Percentiles rank a stretch among this genome's conserved stretches.
Evolutionary conservation across 1,284 basidiomycete species (phyloP).

Genomic region (Ganoderma leucocontextum): DNA sequence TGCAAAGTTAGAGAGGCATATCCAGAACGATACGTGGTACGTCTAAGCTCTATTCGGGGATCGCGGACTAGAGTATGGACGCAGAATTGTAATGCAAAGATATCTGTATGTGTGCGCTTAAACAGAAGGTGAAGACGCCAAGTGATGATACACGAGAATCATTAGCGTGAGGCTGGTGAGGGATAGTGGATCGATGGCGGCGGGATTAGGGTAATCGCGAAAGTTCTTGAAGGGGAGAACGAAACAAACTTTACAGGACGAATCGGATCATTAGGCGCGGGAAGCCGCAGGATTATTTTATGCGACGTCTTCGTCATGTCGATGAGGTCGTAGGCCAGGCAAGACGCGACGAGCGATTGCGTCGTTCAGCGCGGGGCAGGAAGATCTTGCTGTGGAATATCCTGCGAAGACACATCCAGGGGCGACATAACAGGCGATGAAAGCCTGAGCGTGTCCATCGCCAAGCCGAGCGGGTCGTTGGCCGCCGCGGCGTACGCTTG

Average conservation of each 20-base stretch:
- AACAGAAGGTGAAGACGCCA: not conserved
- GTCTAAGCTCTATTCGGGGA: slow-evolving; percentile 15
- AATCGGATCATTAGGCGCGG: slow-evolving; percentile 22
- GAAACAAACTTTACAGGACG: not conserved
- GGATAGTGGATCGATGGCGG: not conserved
- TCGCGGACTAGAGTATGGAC: not conserved
- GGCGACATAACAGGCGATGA: slow-evolving; percentile 34
- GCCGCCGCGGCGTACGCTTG: slow-evolving; percentile 48
- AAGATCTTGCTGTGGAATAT: slow-evolving; percentile 10
- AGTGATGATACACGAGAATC: not conserved
- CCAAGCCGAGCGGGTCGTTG: slow-evolving; percentile 73
- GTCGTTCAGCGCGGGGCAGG: slow-evolving; percentile 7
- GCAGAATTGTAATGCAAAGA: not conserved
- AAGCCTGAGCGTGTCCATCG: slow-evolving; percentile 66
- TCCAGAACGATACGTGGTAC: slow-evolving; percentile 1
- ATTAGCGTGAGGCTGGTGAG: not conserved
- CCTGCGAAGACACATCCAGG: slow-evolving; percentile 1
- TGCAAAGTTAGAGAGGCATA: not conserved
- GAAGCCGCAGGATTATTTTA: slow-evolving; percentile 25
- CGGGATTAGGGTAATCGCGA: not conserved
- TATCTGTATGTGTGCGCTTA: not conserved
- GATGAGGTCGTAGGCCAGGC: not conserved
- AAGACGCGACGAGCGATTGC: not conserved
- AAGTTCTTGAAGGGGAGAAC: not conserved
- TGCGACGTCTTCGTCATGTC: slow-evolving; percentile 15